Conservation (phyloP, 1,284 basidiomycete species). For the Exobasidium cylindrosporum region DNA sequence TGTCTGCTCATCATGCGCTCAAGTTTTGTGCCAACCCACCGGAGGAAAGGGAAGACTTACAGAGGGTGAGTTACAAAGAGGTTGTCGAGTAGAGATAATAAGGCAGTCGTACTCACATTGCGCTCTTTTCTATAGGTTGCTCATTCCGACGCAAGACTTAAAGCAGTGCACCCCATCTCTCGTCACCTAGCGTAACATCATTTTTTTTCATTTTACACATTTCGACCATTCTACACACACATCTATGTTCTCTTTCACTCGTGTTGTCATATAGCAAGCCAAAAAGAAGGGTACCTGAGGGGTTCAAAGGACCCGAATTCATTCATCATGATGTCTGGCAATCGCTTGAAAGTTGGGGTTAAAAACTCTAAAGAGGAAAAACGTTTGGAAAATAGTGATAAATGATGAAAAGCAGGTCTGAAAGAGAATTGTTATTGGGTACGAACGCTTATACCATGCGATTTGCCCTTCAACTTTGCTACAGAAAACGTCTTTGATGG, state of each 20-base stretch:
- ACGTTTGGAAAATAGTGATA: too few relatives aligned
- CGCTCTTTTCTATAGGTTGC: conserved; percentile 19
- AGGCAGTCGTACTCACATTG: background rate
- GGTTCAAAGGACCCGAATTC: too few relatives aligned
- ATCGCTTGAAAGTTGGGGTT: too few relatives aligned
- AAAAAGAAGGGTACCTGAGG: too few relatives aligned
- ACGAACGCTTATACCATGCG: too few relatives aligned
- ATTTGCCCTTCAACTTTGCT: too few relatives aligned
- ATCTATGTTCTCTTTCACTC: background rate
- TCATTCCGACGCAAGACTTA: conserved; percentile 29
- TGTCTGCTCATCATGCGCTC: conserved; percentile 85
- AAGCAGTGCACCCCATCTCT: conserved; percentile 2
- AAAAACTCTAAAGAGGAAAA: too few relatives aligned
- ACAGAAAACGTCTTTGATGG: too few relatives aligned
- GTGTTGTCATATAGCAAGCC: background rate
- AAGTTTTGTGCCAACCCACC: conserved; percentile 95
- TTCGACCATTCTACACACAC: conserved; percentile 4
- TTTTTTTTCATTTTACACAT: background rate
- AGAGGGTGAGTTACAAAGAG: conserved; percentile 70
- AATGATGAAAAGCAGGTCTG: too few relatives aligned
- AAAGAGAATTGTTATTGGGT: too few relatives aligned
- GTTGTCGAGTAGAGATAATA: background rate
- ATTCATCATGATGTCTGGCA: too few relatives aligned
- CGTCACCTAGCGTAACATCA: background rate
- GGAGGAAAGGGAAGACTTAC: conserved; percentile 98